Evolutionary conservation across 371 early-diverging fungal genomes (phyloP).

Genomic region (Mortierella sp.): DNA sequence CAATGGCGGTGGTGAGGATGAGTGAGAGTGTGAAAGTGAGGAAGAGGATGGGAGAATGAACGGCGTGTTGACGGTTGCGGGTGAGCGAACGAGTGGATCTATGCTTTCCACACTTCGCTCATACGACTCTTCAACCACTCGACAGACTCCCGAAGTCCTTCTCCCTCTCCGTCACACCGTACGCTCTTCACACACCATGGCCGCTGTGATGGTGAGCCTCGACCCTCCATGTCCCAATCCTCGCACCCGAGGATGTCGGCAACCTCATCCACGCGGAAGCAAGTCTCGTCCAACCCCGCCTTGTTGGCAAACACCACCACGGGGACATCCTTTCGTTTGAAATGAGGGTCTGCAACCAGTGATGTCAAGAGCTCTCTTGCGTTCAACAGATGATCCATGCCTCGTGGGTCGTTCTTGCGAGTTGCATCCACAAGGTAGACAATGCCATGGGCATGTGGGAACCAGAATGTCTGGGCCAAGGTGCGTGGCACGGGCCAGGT

Average conservation of each 20-base stretch:
- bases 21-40: background rate
- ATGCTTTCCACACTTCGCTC: conserved; percentile 41
- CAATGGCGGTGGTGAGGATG: too few species aligned
- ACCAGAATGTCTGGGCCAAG: conserved; percentile 50
- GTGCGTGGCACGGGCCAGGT: conserved; percentile 51
- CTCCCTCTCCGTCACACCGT: conserved; percentile 43
- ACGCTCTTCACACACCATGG: conserved; percentile 55
- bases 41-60: too few species aligned
- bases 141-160: conserved; percentile 40
- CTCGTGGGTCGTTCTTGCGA: conserved; percentile 50
- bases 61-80: too few species aligned
- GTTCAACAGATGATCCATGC: conserved; percentile 42
- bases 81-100: background rate
- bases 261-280: conserved; percentile 49
- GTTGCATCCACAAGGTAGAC: conserved; percentile 53
- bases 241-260: conserved; percentile 52
- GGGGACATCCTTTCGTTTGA: conserved; percentile 41
- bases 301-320: conserved; percentile 53
- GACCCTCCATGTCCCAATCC: conserved; percentile 34
- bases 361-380: conserved; percentile 46
- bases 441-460: conserved; percentile 48
- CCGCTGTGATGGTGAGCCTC: background rate
- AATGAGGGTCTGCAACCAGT: conserved; percentile 32
- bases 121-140: conserved; percentile 55
- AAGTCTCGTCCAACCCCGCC: conserved; percentile 43